Percentiles rank a stretch among this genome's conserved stretches.
Conservation (phyloP, 1,284 basidiomycete genomes). For the Moesziomyces globuligerus region DNA sequence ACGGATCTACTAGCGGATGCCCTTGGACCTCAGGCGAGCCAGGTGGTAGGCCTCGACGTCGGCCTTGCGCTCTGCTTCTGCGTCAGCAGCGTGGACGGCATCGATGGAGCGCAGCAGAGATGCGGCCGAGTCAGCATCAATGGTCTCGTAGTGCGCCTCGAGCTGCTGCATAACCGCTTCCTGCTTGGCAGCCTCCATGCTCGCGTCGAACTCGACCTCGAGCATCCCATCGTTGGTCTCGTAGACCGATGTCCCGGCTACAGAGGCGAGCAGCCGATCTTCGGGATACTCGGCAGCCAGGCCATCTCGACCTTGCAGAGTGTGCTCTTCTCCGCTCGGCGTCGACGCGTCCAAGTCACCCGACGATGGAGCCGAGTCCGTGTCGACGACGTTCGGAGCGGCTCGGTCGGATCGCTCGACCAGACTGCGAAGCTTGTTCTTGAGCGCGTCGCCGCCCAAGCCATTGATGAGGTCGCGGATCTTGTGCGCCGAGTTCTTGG, state of each 20-base stretch:
- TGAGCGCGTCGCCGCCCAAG: constrained; percentile 37
- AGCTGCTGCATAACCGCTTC: constrained; percentile 20
- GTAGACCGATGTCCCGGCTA: constrained; percentile 27
- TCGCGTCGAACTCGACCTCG: constrained; percentile 20
- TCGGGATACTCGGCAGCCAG: not conserved
- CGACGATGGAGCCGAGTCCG: not conserved
- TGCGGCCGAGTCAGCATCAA: constrained; percentile 10
- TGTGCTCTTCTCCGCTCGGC: not conserved
- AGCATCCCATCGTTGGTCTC: constrained; percentile 15
- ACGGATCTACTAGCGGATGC: constrained; percentile 10
- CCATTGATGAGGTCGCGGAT: constrained; percentile 33
- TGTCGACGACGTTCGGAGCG: not conserved
- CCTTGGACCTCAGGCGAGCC: constrained; percentile 33
- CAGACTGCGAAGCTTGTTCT: constrained; percentile 32
- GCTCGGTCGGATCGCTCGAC: constrained; percentile 20
- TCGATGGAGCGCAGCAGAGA: constrained; percentile 12
- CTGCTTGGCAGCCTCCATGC: constrained; percentile 16
- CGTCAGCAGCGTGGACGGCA: constrained; percentile 7
- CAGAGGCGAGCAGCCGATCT: constrained; percentile 13
- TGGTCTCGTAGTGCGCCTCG: constrained; percentile 4
- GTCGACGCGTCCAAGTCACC: not conserved
- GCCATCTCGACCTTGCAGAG: too few species aligned
- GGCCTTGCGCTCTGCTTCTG: constrained; percentile 7
- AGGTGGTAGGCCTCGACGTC: constrained; percentile 12
- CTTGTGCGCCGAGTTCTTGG: constrained; percentile 26